Evolutionary conservation across 345 rosid genomes (phyloP), one percentile per base, ranked within the genome.

Genomic region (Syzygium oleosum): DNA sequence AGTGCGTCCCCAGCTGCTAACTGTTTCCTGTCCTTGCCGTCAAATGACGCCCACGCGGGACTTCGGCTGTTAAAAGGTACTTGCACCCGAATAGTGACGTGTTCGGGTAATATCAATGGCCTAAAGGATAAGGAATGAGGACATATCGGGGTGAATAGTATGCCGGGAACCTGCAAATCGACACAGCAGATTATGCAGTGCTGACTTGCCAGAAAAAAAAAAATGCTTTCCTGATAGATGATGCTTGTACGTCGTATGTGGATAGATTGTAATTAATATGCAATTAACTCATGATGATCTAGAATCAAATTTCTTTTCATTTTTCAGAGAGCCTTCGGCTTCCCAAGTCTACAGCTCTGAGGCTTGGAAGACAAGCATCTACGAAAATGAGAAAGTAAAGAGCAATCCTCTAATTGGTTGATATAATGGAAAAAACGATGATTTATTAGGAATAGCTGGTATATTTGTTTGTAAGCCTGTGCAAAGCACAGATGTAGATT

Each of bases 41-140:
- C 99, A 51, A 98, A 98, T 16, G 99, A 98, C 58, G 91, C 99
- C 99, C 99, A 98, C 2, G 99, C 99, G 4, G 97, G 91, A 91
- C 95, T 91, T 91, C 99, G 94, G 92, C 99, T 97, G 89, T 97
- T 97, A 90, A 92, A 97, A 15, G 99, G 99, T 38, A 98, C 96
- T 91, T 94, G 96, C 84, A 98, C 93, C 87, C 98, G 92, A 84
- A 98, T 63, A 2, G 99, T 98, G 88, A 97, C 99, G 22, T 98
- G 96, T 90, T 98, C 99, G 0, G 99, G 99, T 86, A 98, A 90
- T 92, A 98, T 98, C 87, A 98, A 92, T 87, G 99, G 99, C 78
- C 99, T 96, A 88, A 98, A 98, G 29, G 99, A 98, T 80, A 98
- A 93, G 56, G 99, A 97, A 90, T 98, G 99, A 2, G 99, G 99